phyloP scores from a whole-genome alignment of 495 filamentous ascomycete genomes.

The Staphylotrichum tortipilum region DNA sequence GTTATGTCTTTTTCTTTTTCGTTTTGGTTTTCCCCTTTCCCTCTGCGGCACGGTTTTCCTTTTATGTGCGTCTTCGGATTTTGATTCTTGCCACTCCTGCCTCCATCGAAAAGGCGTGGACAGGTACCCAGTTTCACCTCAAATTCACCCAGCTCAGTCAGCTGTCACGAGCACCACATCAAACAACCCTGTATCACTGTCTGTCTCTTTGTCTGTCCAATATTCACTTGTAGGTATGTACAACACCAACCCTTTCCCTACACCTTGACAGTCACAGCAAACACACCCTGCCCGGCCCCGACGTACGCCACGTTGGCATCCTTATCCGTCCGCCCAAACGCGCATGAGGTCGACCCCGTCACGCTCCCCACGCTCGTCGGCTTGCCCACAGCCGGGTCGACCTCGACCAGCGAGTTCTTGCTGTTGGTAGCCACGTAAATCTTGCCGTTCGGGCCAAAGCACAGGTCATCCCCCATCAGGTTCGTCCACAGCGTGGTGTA shows the following conservation, averaged over 20 bases:
- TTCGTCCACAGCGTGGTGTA: conserved; percentile 33
- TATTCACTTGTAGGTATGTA: too few species aligned
- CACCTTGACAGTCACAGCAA: conserved; percentile 23
- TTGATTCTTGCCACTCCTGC: too few species aligned
- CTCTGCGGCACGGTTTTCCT: too few species aligned
- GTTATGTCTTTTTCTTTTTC: too few species aligned
- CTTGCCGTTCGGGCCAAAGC: conserved; percentile 32
- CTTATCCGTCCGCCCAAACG: conserved; percentile 31
- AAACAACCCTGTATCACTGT: not conserved
- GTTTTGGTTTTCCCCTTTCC: too few species aligned
- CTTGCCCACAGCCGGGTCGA: conserved; percentile 27
- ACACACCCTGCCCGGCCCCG: conserved; percentile 23
- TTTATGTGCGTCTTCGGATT: too few species aligned
- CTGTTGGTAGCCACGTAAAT: conserved; percentile 34
- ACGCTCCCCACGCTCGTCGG: conserved; percentile 24
- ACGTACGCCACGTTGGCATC: conserved; percentile 35
- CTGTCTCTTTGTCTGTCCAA: too few species aligned
- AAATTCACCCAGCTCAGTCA: too few species aligned
- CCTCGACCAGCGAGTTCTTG: conserved; percentile 31
- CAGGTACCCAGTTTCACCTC: too few species aligned
- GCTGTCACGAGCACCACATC: too few species aligned
- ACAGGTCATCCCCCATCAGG: conserved; percentile 35
- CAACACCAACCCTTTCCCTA: not conserved
- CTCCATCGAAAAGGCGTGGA: too few species aligned
- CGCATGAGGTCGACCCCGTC: conserved; percentile 28